These are phyloP conservation scores for Saccharomycopsis synnaedendra DNA, from an alignment of 805 yeast species.

Conservation along the genomic window DNA sequence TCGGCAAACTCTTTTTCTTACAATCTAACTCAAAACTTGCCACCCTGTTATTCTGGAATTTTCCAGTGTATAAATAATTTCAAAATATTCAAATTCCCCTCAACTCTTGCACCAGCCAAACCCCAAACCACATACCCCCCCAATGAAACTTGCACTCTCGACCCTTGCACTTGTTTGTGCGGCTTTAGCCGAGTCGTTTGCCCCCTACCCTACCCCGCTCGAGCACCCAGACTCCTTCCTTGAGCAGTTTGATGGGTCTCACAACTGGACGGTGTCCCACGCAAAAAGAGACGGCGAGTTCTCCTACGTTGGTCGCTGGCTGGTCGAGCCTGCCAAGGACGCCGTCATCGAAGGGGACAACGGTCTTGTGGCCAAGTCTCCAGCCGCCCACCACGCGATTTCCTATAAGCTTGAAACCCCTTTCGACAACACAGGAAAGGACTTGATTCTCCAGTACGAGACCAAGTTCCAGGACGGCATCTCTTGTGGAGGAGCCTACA, in stretches of 20 bases:
- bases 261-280: constrained; percentile 52
- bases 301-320: constrained; percentile 67
- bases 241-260: constrained; percentile 47
- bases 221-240: constrained; percentile 34
- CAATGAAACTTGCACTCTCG: constrained; percentile 1
- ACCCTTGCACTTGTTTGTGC: not conserved
- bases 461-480: constrained; percentile 72
- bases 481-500: constrained; percentile 82
- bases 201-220: not conserved
- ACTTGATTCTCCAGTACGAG: constrained; percentile 82
- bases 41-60: too few relatives aligned
- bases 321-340: constrained; percentile 46
- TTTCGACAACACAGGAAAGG: constrained; percentile 47
- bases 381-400: constrained; percentile 78
- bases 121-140: not conserved
- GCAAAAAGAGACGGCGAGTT: constrained; percentile 41
- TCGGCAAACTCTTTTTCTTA: too few relatives aligned
- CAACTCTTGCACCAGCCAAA: too few relatives aligned
- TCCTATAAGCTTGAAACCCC: constrained; percentile 46
- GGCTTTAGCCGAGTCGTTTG: not conserved
- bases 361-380: constrained; percentile 66
- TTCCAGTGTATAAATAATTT: too few relatives aligned
- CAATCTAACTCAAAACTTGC: too few relatives aligned
- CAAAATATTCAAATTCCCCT: too few relatives aligned
- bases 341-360: constrained; percentile 56